phyloP scores from a whole-genome alignment of 2,329 filamentous ascomycete genomes.

The Diaporthe citrichinensis region DNA sequence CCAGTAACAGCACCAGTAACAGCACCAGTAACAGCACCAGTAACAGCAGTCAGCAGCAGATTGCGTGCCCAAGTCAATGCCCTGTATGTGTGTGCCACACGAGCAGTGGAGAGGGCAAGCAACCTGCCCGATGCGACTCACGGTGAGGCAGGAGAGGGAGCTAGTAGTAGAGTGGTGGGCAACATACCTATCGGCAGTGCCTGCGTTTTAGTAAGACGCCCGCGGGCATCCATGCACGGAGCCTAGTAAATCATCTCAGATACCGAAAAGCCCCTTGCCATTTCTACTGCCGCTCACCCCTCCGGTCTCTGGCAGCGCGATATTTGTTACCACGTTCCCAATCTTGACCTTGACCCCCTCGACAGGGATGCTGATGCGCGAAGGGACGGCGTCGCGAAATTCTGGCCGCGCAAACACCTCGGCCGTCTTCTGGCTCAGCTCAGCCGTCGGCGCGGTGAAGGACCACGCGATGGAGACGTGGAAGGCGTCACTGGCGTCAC shows the following conservation, averaged over 20 bases:
- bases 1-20: too few relatives aligned
- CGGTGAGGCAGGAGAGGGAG: neutral
- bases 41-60: neutral
- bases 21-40: neutral
- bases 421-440: constrained; percentile 56
- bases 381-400: constrained; percentile 49
- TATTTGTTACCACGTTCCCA: constrained; percentile 75
- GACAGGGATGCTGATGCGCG: constrained; percentile 65
- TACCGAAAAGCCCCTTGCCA: constrained; percentile 31
- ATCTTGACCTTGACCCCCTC: constrained; percentile 80
- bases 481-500: constrained; percentile 67
- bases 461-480: constrained; percentile 94
- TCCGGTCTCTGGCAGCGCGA: constrained; percentile 53
- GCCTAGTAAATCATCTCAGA: constrained; percentile 23
- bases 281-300: constrained; percentile 7
- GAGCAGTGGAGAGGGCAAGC: neutral
- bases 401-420: constrained; percentile 46
- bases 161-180: neutral
- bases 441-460: constrained; percentile 66
- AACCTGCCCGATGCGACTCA: neutral
- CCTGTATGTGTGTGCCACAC: neutral
- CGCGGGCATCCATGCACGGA: neutral
- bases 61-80: constrained; percentile 26
- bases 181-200: neutral
- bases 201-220: neutral